Evolutionary conservation across 441 rosid species (phyloP), one percentile per base, ranked within the genome.

Genomic region (Codiaeum variegatum): DNA sequence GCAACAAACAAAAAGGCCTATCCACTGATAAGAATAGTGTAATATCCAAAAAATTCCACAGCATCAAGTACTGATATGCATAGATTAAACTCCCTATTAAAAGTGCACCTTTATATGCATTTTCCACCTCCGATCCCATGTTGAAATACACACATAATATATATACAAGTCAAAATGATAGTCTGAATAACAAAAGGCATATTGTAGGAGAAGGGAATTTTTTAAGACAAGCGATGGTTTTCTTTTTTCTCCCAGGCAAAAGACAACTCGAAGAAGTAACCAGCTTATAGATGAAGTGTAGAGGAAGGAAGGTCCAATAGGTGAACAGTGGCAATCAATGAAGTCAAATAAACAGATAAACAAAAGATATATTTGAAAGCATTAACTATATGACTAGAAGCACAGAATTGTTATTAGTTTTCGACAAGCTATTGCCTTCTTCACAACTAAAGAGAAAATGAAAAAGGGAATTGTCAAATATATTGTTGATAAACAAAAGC

Each of bases 101-200:
- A 70, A 70, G 60, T 47, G 61, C 29, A 60, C 67, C 56, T 47
- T 40, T 19, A 51, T 47, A 49, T 21, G 24, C n/a, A 47, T 71
- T 63, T 16, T 63, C 62, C 38, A 36, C 49, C 31, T 62, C 54
- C 65, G 52, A 52, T 72, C 64, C 69, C 15, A 64, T 18, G 42
- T 19, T 34, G 55, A 19, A 68, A 13, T 63, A 51, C 18, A 32
- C 7, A 59, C 10, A 44, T 51, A 29, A 51, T 10, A 31, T 19
- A 34, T 18, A 19, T 3, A 24, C 0, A 31, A 31, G n/a, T 32
- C 24, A 3, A 46, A 18, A 54, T 52, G 38, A 26, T 54, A 6
- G 29, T 23, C 24, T 6, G 6, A 68, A 6, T 52, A 28, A 32
- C n/a, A 11, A 31, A 47, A 15, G 1, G n/a, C 54, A 47, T 18